Evolutionary conservation across 345 rosid species (phyloP), one percentile per base, ranked within the genome.

Genomic region (Hypericum androsaemum): DNA sequence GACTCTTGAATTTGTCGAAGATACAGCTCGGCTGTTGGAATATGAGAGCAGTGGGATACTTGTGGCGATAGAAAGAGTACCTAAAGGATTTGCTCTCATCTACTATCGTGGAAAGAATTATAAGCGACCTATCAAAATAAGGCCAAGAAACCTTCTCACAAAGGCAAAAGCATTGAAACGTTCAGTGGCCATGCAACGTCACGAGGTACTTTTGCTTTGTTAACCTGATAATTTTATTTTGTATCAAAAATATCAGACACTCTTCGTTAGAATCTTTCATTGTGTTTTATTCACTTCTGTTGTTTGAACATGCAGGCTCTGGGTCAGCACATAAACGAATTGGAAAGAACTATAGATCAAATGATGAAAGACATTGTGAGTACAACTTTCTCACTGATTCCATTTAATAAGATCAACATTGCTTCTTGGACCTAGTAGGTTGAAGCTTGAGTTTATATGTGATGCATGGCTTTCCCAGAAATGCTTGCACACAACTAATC

Each of bases 21-120:
- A 88, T 66, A 80, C 95, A 0, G 94, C 96, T 61, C 74, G 89
- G 72, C 65, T 92, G 61, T 68, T 92, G 70, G 98, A 92, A 64
- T 88, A 66, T 35, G 98, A 92, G 73, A 92, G 98, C 56, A 95
- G 96, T 64, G 98, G 98, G 56, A 77, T 92, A 66, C 81, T 92
- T 41, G 95, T 92, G 63, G 83, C 95, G 38, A 85, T 92, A 70
- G 96, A 84, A 75, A 83, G 79, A 61, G 78, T 88, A 37, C 88
- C 95, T n/a, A 92, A 92, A 77, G 98, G 98, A 57, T 88, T 73
- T 64, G 86, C 80, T 6, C 80, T 92, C 42, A 85, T 92, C 65
- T 92, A 79, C 43, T 92, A 88, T 57, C 94, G 96, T 56, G 98
- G 98, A 42, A 92, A 92, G 80, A 92, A 85, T 69, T 92, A 92